Evolutionary conservation across 768 basidiomycete genomes (phyloP).

Genomic region (Auriculariales sp.): DNA sequence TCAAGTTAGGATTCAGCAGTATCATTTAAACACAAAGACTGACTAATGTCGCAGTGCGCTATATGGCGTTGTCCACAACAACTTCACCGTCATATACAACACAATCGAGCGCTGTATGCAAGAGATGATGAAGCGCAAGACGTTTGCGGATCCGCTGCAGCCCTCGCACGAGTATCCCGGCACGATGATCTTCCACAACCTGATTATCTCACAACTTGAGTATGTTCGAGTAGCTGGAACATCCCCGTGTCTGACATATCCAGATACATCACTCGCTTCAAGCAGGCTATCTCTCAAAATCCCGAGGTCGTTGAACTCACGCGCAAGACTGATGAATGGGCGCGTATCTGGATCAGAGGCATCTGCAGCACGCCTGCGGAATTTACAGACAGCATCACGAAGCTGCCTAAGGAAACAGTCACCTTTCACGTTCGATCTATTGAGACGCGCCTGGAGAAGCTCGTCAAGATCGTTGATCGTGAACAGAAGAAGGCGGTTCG

Average conservation of each 20-base stretch:
- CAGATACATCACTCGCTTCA: conserved; percentile 45
- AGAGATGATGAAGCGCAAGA: conserved; percentile 17
- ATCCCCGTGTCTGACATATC: neutral
- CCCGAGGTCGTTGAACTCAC: conserved; percentile 29
- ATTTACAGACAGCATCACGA: conserved; percentile 32
- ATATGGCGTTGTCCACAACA: conserved; percentile 29
- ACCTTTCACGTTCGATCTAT: conserved; percentile 23
- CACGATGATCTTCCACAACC: conserved; percentile 27
- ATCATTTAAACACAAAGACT: neutral
- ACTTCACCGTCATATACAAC: conserved; percentile 26
- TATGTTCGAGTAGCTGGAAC: conserved; percentile 15
- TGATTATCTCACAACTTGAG: conserved; percentile 38
- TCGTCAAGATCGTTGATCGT: conserved; percentile 33
- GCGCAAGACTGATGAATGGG: conserved; percentile 28
- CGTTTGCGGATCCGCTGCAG: conserved; percentile 16
- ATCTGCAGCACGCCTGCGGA: conserved; percentile 21
- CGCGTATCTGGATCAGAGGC: conserved; percentile 30
- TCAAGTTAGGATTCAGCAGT: conserved; percentile 27
- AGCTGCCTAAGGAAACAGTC: conserved; percentile 16
- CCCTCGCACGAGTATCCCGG: conserved; percentile 15
- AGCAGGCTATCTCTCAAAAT: conserved; percentile 32
- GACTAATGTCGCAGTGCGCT: conserved; percentile 21
- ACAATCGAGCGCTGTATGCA: conserved; percentile 27
- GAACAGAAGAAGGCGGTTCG: conserved; percentile 25
- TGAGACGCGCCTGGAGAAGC: conserved; percentile 16